phyloP scores from a whole-genome alignment of 2,329 filamentous ascomycete species.

The Paracorniculantispora psalliotae region DNA sequence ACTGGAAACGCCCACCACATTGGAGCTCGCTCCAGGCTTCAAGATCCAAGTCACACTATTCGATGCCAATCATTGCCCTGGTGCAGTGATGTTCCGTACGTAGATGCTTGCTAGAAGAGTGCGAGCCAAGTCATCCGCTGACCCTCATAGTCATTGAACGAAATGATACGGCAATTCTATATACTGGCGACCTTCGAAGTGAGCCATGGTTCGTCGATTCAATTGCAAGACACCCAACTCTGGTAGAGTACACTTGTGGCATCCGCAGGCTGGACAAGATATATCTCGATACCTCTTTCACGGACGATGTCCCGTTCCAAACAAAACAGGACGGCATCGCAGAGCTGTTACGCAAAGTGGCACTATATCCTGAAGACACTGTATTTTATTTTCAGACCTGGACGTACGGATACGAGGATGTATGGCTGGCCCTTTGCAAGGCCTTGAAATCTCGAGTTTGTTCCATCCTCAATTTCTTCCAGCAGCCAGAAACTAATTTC shows the following conservation, averaged over 20 bases:
- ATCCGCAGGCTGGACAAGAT: constrained; percentile 69
- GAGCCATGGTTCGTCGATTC: constrained; percentile 82
- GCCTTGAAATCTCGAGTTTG: constrained; percentile 59
- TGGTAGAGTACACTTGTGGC: constrained; percentile 69
- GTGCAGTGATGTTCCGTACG: constrained; percentile 81
- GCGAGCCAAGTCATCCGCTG: no score
- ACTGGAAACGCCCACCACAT: constrained; percentile 68
- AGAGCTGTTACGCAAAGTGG: constrained; percentile 67
- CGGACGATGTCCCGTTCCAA: constrained; percentile 42
- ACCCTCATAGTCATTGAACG: constrained; percentile 63
- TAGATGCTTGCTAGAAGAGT: neutral
- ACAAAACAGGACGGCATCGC: constrained; percentile 69
- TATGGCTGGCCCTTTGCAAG: constrained; percentile 76
- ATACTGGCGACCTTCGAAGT: constrained; percentile 83
- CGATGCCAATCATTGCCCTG: constrained; percentile 88
- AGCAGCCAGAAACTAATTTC: neutral
- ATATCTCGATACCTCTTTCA: constrained; percentile 84
- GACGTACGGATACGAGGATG: constrained; percentile 88
- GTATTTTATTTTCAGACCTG: constrained; percentile 81
- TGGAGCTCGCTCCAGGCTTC: constrained; percentile 67
- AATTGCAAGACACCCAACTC: constrained; percentile 62
- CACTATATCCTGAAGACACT: constrained; percentile 64
- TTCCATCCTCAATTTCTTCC: constrained; percentile 14
- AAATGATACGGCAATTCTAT: constrained; percentile 66
- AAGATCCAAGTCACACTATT: constrained; percentile 77